These are phyloP conservation scores for Leptoxyphium fumago DNA, from an alignment of 2,329 filamentous ascomycete genomes.

Conservation along the genomic window DNA sequence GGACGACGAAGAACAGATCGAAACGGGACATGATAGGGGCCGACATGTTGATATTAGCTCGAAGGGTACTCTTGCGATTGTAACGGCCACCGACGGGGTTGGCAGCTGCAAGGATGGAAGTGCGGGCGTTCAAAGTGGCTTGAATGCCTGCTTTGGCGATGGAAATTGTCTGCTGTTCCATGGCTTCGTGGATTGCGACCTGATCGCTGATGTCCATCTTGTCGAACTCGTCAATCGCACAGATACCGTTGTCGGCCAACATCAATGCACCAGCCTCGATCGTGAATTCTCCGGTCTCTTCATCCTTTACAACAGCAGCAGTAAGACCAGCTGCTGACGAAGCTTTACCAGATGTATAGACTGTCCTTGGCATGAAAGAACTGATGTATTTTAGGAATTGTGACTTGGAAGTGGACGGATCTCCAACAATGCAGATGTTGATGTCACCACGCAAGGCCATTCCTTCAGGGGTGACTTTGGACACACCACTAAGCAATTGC, in stretches of 20 bases:
- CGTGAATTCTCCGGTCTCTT: slow-evolving; percentile 96
- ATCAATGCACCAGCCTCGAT: slow-evolving; percentile 97
- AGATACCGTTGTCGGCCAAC: slow-evolving; percentile 93
- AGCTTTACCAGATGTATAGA: slow-evolving; percentile 95
- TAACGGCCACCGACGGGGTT: slow-evolving; percentile 95
- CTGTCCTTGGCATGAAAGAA: slow-evolving; percentile 86
- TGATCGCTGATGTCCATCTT: slow-evolving; percentile 98
- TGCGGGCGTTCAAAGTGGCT: slow-evolving; percentile 88
- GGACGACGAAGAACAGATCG: slow-evolving; percentile 93
- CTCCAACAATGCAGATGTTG: slow-evolving; percentile 96
- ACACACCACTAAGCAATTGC: slow-evolving; percentile 90
- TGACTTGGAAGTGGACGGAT: slow-evolving; percentile 92
- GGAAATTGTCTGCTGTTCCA: slow-evolving; percentile 99
- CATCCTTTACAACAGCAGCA: slow-evolving; percentile 91
- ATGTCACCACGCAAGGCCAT: slow-evolving; percentile 95
- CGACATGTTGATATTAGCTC: slow-evolving; percentile 95
- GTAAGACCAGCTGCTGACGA: slow-evolving; percentile 96
- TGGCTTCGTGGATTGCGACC: slow-evolving; percentile 98
- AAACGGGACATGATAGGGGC: slow-evolving; percentile 99
- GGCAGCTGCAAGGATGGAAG: slow-evolving; percentile 86
- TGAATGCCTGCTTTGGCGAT: slow-evolving; percentile 98
- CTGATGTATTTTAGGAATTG: slow-evolving; percentile 98
- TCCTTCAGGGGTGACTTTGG: slow-evolving; percentile 80
- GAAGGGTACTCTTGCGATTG: slow-evolving; percentile 85
- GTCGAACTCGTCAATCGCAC: slow-evolving; percentile 97